Conservation (phyloP, 1,284 basidiomycete genomes). For the Boletellus deceptivus region DNA sequence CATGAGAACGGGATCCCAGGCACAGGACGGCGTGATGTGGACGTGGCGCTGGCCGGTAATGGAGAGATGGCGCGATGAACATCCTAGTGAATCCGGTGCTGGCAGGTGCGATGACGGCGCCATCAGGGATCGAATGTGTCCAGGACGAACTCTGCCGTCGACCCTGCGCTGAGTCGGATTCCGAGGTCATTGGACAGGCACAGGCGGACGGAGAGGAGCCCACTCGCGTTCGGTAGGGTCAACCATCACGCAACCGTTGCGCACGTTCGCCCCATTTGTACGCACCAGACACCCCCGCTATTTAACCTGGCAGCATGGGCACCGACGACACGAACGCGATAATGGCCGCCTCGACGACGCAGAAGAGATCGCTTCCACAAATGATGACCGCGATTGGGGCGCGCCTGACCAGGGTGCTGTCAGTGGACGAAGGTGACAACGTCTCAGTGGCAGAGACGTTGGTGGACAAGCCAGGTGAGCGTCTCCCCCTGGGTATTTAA, state of each 20-base stretch:
- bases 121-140: too few species aligned
- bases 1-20: too few species aligned
- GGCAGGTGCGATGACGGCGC: too few species aligned
- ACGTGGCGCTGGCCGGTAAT: too few species aligned
- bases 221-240: not conserved
- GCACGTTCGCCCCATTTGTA: conserved; percentile 19
- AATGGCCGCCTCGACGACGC: conserved; percentile 9
- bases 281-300: conserved; percentile 4
- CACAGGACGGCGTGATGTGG: too few species aligned
- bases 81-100: too few species aligned
- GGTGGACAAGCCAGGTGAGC: conserved; percentile 15
- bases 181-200: not conserved
- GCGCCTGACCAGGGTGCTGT: conserved; percentile 16
- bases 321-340: conserved; percentile 1
- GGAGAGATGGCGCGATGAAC: too few species aligned
- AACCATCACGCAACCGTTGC: conserved; percentile 1
- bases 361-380: conserved; percentile 14
- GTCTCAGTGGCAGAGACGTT: conserved; percentile 9
- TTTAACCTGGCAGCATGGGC: conserved; percentile 13
- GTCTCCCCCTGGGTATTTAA: conserved; percentile 11
- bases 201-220: not conserved
- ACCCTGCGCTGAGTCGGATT: too few species aligned
- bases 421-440: conserved; percentile 10
- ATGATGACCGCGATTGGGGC: conserved; percentile 26
- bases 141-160: too few species aligned